Conservation (phyloP, 768 basidiomycete species). For the Lyophyllum atratum region DNA sequence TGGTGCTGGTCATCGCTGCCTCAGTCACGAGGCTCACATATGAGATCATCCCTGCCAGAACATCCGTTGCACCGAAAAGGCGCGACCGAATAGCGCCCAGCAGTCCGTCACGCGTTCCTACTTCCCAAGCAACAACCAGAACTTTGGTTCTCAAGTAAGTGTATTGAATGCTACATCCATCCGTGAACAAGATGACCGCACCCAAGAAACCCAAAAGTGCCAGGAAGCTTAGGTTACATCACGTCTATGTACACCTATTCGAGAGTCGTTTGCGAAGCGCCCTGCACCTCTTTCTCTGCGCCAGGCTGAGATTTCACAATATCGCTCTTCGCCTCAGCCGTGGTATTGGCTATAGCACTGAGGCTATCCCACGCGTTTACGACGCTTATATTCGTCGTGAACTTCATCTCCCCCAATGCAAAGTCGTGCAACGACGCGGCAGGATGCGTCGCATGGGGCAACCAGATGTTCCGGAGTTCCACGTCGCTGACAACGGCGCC, state of each 20-base stretch:
- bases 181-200: not conserved
- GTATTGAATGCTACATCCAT: not conserved
- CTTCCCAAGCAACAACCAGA: not conserved
- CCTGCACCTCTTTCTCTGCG: not conserved
- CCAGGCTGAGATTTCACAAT: not conserved
- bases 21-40: not conserved
- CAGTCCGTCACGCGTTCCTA: too few relatives aligned
- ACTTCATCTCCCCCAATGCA: slow-evolving; percentile 3
- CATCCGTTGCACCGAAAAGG: not conserved
- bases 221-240: not conserved
- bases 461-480: slow-evolving; percentile 9
- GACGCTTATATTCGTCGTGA: slow-evolving; percentile 11
- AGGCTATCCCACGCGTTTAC: not conserved
- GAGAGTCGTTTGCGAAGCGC: not conserved
- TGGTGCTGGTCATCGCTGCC: not conserved
- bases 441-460: slow-evolving; percentile 4
- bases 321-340: not conserved
- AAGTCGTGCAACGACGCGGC: slow-evolving; percentile 7
- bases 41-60: not conserved
- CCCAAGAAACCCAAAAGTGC: not conserved
- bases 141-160: not conserved
- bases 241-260: not conserved
- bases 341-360: not conserved
- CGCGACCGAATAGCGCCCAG: not conserved
- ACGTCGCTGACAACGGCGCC: slow-evolving; percentile 15